Evolutionary conservation across 2,329 filamentous ascomycete genomes (phyloP), one percentile per base, ranked within the genome.

Genomic region (Epichloe gansuensis): DNA sequence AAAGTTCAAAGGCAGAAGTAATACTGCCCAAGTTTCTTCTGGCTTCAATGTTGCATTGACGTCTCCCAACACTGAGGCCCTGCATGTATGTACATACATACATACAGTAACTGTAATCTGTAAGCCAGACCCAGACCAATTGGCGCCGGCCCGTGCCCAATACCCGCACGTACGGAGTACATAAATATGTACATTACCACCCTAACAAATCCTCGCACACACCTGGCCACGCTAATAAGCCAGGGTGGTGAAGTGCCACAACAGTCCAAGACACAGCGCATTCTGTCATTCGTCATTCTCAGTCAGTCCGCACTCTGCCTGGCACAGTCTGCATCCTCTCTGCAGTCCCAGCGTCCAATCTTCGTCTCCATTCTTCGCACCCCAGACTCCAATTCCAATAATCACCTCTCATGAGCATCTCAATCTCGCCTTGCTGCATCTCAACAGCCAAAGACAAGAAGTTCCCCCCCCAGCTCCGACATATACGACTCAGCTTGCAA

Each of bases 261-360:
- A 36, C 51, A 51, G 47, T 44, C 47, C 52, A 43, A 39, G 31
- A 51, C 51, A 47, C 52, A 52, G 53, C 52, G 36, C 34, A 50
- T 52, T 53, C 50, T 55, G 47, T 53, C 55, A 54, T 55, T 53
- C 52, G 40, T 50, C 51, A 50, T 51, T 42, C 49, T 50, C 51
- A 50, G 50, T 42, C 49, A 40, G 42, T 50, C 45, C 46, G 42
- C 41, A 51, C 52, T 53, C 52, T 50, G 51, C 47, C 44, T 46
- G 36, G 34, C 49, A 21, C 36, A 49, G n/a, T 47, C 40, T 50
- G 43, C 13, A 41, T 36, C 27, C n/a, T 43, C 25, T 38, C 17
- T 43, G 47, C 31, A 38, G 31, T 45, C 47, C 41, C 36, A 34
- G 36, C 51, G 31, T 53, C 47, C 49, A 47, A 46, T 50, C 49